Conservation (phyloP, 2,329 filamentous ascomycete genomes). For the Aureobasidium sp. region DNA sequence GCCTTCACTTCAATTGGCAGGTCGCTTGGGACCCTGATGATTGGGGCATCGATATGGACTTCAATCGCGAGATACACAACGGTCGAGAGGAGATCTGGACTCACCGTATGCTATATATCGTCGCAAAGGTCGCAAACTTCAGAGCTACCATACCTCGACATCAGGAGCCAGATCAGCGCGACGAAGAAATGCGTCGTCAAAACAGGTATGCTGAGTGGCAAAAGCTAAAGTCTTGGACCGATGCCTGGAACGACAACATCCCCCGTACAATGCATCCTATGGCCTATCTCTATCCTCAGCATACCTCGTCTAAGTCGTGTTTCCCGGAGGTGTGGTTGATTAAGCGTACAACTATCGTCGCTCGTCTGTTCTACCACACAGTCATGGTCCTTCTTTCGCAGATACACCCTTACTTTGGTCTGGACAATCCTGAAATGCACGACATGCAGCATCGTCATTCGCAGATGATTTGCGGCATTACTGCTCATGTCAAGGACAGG, state of each 20-base stretch:
- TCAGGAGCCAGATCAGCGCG: slow-evolving; percentile 52
- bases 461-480: slow-evolving; percentile 81
- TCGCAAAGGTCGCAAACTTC: slow-evolving; percentile 83
- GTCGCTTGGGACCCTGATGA: slow-evolving; percentile 83
- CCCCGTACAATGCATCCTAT: slow-evolving; percentile 84
- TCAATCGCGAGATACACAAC: slow-evolving; percentile 49
- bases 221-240: slow-evolving; percentile 69
- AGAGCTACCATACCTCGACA: slow-evolving; percentile 60
- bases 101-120: slow-evolving; percentile 79
- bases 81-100: slow-evolving; percentile 79
- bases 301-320: slow-evolving; percentile 60
- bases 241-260: slow-evolving; percentile 70
- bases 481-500: slow-evolving; percentile 74
- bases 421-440: slow-evolving; percentile 60
- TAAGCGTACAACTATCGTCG: slow-evolving; percentile 73
- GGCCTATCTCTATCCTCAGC: slow-evolving; percentile 63
- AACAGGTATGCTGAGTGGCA: slow-evolving; percentile 70
- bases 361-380: slow-evolving; percentile 82
- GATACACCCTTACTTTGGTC: slow-evolving; percentile 62
- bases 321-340: slow-evolving; percentile 89
- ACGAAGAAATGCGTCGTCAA: slow-evolving; percentile 57
- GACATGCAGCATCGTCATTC: slow-evolving; percentile 66
- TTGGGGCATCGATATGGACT: slow-evolving; percentile 79
- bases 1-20: slow-evolving; percentile 79
- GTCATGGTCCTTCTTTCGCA: slow-evolving; percentile 74